These are phyloP conservation scores for Schizonepeta tenuifolia DNA, from an alignment of 257 asterid genomes.

Conservation along the genomic window DNA sequence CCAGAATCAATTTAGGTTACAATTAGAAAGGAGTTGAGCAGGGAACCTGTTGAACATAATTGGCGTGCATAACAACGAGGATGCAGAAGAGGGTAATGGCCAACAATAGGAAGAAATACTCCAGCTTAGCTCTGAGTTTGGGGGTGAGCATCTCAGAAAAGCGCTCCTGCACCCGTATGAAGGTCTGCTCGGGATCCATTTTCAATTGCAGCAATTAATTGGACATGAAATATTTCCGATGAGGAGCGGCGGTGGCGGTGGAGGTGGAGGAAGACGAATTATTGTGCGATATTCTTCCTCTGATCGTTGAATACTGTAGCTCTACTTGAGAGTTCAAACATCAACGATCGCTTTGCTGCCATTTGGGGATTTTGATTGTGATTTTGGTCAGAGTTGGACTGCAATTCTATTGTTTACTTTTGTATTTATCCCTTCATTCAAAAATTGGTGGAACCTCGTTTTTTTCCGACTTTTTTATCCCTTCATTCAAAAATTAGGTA, in stretches of 20 bases:
- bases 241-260: constrained; percentile 1
- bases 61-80: constrained; percentile 99
- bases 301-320: constrained; percentile 11
- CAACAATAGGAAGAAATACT: constrained; percentile 74
- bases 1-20: constrained; percentile 5
- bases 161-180: constrained; percentile 95
- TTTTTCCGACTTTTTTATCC: not conserved
- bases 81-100: constrained; percentile 90
- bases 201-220: constrained; percentile 13
- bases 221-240: not conserved
- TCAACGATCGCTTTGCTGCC: not conserved
- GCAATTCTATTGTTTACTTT: not conserved
- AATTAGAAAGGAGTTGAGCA: not conserved
- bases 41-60: constrained; percentile 94
- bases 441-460: not conserved
- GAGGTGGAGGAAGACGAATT: constrained; percentile 28
- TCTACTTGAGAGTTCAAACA: not conserved
- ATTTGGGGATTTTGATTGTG: constrained; percentile 9
- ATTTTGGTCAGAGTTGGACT: constrained; percentile 31
- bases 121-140: constrained; percentile 77
- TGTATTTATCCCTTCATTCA: not conserved
- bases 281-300: not conserved
- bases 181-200: constrained; percentile 99
- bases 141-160: constrained; percentile 90
- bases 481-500: no score